Percentiles rank a stretch among this genome's conserved stretches.
Conservation (phyloP, 768 basidiomycete genomes). For the Suillus placidus region DNA sequence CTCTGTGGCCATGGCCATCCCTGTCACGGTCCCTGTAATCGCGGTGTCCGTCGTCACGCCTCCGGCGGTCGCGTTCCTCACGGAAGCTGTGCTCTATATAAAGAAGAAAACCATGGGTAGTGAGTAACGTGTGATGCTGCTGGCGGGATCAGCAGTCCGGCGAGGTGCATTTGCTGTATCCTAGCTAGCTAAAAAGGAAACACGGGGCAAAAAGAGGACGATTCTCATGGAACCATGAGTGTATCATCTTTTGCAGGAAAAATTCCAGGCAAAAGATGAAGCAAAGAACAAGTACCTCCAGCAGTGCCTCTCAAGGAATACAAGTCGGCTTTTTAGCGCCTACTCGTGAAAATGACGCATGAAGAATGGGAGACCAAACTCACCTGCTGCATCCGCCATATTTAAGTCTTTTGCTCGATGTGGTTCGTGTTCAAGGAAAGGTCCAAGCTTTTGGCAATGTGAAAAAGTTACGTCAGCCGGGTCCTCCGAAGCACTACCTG, state of each 20-base stretch:
- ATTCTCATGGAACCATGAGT: constrained; percentile 60
- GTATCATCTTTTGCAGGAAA: constrained; percentile 51
- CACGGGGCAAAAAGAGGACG: constrained; percentile 44
- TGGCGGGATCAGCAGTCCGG: constrained; percentile 44
- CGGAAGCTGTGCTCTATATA: constrained; percentile 65
- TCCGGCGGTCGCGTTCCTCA: constrained; percentile 64
- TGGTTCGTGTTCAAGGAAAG: constrained; percentile 26
- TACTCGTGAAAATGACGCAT: constrained; percentile 28
- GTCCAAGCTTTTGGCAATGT: neutral
- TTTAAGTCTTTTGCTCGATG: constrained; percentile 23
- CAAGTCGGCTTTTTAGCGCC: constrained; percentile 30
- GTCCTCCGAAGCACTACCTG: constrained; percentile 17
- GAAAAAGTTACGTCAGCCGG: constrained; percentile 30
- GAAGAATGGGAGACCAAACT: constrained; percentile 35
- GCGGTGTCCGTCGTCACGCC: constrained; percentile 60
- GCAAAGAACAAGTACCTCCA: constrained; percentile 40
- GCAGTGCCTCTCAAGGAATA: constrained; percentile 33
- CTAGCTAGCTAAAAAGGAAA: constrained; percentile 68
- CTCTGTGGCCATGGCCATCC: constrained; percentile 39
- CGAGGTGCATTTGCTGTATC: constrained; percentile 40
- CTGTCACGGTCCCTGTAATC: constrained; percentile 53
- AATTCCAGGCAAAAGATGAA: constrained; percentile 37
- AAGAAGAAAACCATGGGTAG: constrained; percentile 46
- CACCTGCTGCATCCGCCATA: constrained; percentile 62
- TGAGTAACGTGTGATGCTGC: constrained; percentile 53